A percentile compares a stretch with the other conserved stretches of the same genome.
Conservation (phyloP, 345 rosid genomes). For the Geranium rotundifolium region DNA sequence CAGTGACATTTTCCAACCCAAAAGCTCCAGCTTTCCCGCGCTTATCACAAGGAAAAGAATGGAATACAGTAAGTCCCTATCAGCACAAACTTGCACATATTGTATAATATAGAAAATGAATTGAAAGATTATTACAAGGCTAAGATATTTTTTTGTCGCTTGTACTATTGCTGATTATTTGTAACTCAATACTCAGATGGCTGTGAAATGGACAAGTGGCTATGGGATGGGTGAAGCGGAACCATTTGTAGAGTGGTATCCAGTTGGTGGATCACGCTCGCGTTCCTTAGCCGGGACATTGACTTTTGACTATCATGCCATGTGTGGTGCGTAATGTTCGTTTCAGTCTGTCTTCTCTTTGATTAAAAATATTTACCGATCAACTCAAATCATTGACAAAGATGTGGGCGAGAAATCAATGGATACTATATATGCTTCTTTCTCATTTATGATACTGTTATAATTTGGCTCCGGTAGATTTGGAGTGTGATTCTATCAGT, state of each 20-base stretch:
- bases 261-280: constrained; percentile 21
- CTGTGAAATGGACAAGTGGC: constrained; percentile 98
- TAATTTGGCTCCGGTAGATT: no score
- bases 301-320: constrained; percentile 55
- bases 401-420: no score
- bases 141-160: no score
- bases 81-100: no score
- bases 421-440: no score
- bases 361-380: no score
- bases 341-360: background rate
- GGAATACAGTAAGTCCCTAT: constrained; percentile 63
- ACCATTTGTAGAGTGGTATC: constrained; percentile 73
- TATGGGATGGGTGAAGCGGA: constrained; percentile 61
- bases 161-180: no score
- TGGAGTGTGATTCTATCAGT: background rate
- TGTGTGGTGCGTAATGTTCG: constrained; percentile 62
- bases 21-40: constrained; percentile 88
- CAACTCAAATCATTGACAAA: no score
- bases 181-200: constrained; percentile 39
- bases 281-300: constrained; percentile 76
- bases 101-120: no score
- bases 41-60: constrained; percentile 78
- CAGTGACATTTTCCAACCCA: constrained; percentile 52
- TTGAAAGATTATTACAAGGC: no score
- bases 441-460: no score